These are phyloP conservation scores for Phallus indusiatus DNA, from an alignment of 768 basidiomycete genomes.

Conservation along the genomic window DNA sequence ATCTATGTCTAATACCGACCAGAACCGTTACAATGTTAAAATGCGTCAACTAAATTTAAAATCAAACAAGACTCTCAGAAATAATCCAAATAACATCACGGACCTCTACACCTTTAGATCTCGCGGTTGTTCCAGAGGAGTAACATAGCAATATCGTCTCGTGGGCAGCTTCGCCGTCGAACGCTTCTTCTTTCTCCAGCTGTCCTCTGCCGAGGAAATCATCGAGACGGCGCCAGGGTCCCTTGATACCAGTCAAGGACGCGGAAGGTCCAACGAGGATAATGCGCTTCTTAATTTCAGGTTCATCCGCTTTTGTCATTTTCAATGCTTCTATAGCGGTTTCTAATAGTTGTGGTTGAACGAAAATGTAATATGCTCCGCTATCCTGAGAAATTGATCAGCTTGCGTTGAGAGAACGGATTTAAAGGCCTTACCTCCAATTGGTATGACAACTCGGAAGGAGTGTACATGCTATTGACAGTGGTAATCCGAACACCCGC, in stretches of 20 bases:
- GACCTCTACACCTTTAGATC: slow-evolving; percentile 61
- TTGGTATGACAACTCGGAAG: slow-evolving; percentile 63
- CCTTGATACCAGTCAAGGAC: slow-evolving; percentile 19
- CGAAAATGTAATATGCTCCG: slow-evolving; percentile 51
- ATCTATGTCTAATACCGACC: slow-evolving; percentile 37
- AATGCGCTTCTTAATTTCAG: slow-evolving; percentile 43
- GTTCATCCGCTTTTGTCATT: slow-evolving; percentile 34
- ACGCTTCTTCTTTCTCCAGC: slow-evolving; percentile 43
- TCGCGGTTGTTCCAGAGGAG: slow-evolving; percentile 61
- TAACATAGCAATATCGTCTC: slow-evolving; percentile 64
- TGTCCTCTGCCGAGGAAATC: slow-evolving; percentile 43
- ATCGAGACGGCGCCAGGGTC: slow-evolving; percentile 26
- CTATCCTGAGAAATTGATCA: slow-evolving; percentile 33
- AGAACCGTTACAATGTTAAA: slow-evolving; percentile 55
- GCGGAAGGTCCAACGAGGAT: slow-evolving; percentile 43
- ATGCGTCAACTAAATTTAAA: slow-evolving; percentile 21
- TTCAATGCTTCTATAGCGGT: slow-evolving; percentile 51
- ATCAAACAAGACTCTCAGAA: slow-evolving; percentile 24
- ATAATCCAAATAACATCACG: slow-evolving; percentile 5
- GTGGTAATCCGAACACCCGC: slow-evolving; percentile 62
- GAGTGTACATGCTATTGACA: slow-evolving; percentile 63
- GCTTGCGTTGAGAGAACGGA: neutral
- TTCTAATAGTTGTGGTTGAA: slow-evolving; percentile 49
- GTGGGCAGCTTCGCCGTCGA: slow-evolving; percentile 40
- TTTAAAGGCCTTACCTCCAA: slow-evolving; percentile 23